Conservation (phyloP, 2,329 filamentous ascomycete genomes). For the Fusarium sulawesiense region DNA sequence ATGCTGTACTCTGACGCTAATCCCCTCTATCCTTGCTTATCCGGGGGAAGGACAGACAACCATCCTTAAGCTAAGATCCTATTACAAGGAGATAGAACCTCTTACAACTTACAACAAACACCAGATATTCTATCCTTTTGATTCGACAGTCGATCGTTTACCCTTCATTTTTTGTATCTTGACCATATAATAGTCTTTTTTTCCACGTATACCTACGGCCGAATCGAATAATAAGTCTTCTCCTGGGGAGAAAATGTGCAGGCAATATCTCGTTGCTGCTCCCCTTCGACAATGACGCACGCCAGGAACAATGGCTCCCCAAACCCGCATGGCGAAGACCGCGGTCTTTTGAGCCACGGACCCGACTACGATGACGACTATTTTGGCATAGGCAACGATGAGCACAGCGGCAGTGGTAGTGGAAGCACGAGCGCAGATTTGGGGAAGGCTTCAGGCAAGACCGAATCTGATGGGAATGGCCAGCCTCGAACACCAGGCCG, state of each 20-base stretch:
- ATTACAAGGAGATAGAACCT: not conserved
- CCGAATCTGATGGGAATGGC: slow-evolving; percentile 32
- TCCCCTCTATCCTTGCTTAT: slow-evolving; percentile 37
- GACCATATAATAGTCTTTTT: not conserved
- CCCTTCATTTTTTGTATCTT: not conserved
- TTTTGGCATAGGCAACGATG: slow-evolving; percentile 42
- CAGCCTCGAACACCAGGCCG: slow-evolving; percentile 68
- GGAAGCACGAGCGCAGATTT: slow-evolving; percentile 29
- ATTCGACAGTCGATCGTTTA: slow-evolving; percentile 30
- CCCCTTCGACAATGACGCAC: slow-evolving; percentile 49
- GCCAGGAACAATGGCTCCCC: slow-evolving; percentile 48
- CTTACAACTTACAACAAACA: slow-evolving; percentile 23
- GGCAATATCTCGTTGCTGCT: slow-evolving; percentile 38
- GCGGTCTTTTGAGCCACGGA: slow-evolving; percentile 46
- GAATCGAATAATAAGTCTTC: slow-evolving; percentile 5
- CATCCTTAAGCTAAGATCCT: slow-evolving; percentile 5
- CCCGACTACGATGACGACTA: slow-evolving; percentile 44
- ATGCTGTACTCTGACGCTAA: slow-evolving; percentile 34
- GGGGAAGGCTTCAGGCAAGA: slow-evolving; percentile 34
- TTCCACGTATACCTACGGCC: not conserved
- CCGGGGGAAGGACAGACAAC: slow-evolving; percentile 39
- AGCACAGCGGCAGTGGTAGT: slow-evolving; percentile 19
- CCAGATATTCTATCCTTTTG: slow-evolving; percentile 16
- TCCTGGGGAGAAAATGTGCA: slow-evolving; percentile 42
- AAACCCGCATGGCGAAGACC: slow-evolving; percentile 49